A percentile compares a stretch with the other conserved stretches of the same genome.
Evolutionary conservation across 495 filamentous ascomycete genomes (phyloP).

Genomic region (Paragyromitra xinjiangensis): DNA sequence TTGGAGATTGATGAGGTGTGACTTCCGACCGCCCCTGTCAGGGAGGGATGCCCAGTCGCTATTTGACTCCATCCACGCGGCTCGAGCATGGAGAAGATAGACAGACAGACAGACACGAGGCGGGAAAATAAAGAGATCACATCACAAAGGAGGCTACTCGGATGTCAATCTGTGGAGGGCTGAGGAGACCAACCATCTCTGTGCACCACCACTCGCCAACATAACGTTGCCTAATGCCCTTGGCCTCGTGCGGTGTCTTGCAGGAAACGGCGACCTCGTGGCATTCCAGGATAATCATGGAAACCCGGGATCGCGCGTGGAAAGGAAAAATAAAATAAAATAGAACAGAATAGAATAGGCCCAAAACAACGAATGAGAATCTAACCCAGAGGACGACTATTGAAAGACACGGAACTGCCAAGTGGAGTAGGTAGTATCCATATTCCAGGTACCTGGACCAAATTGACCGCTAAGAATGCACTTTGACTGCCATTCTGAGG

Average conservation of each 20-base stretch:
- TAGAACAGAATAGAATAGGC: too few species aligned
- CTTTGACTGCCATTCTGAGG: constrained; percentile 4
- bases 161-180: constrained; percentile 25
- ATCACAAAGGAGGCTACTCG: constrained; percentile 34
- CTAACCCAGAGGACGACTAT: not conserved
- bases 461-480: not conserved
- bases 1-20: constrained; percentile 30
- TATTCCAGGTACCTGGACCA: constrained; percentile 5
- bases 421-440: not conserved
- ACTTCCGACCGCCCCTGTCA: constrained; percentile 12
- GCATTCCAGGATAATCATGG: constrained; percentile 47
- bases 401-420: constrained; percentile 11
- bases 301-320: constrained; percentile 46
- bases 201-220: constrained; percentile 23
- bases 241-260: constrained; percentile 44
- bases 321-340: constrained; percentile 39
- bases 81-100: constrained; percentile 33
- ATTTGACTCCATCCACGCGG: constrained; percentile 43
- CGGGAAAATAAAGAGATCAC: not conserved
- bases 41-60: constrained; percentile 29
- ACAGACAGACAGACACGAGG: not conserved
- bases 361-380: not conserved
- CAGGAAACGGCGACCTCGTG: constrained; percentile 53
- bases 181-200: constrained; percentile 6
- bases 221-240: constrained; percentile 15